Evolutionary conservation across 73 alveolate species (phyloP).

Genomic region (Stentor coeruleus): DNA sequence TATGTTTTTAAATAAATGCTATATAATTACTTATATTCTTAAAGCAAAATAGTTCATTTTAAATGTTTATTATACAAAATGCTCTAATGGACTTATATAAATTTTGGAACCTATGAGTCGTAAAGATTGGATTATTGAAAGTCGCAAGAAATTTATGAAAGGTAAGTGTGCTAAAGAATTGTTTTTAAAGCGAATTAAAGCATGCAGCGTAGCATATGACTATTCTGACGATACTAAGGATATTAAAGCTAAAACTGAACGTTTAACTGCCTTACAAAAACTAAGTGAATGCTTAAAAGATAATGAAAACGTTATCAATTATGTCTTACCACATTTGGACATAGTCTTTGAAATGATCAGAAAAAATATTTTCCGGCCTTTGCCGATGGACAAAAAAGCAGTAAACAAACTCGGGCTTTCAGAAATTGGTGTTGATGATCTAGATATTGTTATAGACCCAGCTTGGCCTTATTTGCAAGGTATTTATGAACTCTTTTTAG

Average conservation of each 20-base stretch:
- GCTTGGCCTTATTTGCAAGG: constrained; percentile 75
- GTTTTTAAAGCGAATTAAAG: constrained; percentile 31
- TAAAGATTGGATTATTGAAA: too few species aligned
- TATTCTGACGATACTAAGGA: constrained; percentile 51
- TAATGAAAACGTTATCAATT: constrained; percentile 55
- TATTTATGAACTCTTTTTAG: constrained; percentile 68
- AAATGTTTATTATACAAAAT: too few species aligned
- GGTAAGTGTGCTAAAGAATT: constrained; percentile 46
- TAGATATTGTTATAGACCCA: constrained; percentile 53
- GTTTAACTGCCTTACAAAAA: constrained; percentile 66
- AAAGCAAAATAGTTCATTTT: too few species aligned
- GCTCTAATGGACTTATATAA: too few species aligned
- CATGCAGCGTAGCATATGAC: constrained; percentile 26
- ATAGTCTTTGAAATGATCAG: constrained; percentile 80
- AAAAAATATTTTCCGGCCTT: constrained; percentile 87
- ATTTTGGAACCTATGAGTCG: too few species aligned
- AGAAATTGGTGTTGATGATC: constrained; percentile 58
- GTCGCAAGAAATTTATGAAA: background rate
- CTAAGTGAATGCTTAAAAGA: constrained; percentile 55
- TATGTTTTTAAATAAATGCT: too few species aligned
- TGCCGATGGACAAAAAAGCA: constrained; percentile 69
- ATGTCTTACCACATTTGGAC: constrained; percentile 78
- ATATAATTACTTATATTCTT: too few species aligned
- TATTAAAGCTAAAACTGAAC: constrained; percentile 60
- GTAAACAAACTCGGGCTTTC: constrained; percentile 32